These are phyloP conservation scores for Porogramme epimiltina DNA, from an alignment of 1,284 basidiomycete species.

Conservation along the genomic window DNA sequence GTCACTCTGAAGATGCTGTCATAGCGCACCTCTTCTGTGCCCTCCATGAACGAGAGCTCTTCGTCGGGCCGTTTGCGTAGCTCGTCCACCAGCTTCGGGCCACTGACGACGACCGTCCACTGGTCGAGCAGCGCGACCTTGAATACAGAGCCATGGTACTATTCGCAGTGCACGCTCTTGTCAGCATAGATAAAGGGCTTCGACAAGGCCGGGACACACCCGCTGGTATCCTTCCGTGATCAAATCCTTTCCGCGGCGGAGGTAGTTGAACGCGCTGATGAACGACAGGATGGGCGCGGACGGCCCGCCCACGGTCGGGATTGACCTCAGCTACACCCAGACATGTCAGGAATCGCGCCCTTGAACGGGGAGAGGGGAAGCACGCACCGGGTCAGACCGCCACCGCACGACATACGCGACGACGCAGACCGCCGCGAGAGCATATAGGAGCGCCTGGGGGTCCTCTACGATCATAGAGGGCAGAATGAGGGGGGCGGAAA, in stretches of 20 bases:
- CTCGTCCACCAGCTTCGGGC: conserved; percentile 40
- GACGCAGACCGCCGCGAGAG: background rate
- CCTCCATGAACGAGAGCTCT: conserved; percentile 38
- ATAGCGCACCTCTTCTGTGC: conserved; percentile 26
- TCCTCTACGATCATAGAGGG: background rate
- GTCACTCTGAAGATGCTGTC: background rate
- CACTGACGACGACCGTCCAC: conserved; percentile 44
- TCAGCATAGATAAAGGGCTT: no score
- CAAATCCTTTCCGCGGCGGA: conserved; percentile 12
- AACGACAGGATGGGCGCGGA: conserved; percentile 27
- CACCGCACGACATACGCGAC: background rate
- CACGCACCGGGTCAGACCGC: conserved; percentile 4
- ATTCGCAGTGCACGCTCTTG: background rate
- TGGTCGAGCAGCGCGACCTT: conserved; percentile 39
- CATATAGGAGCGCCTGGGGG: background rate
- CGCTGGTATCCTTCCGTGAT: conserved; percentile 27
- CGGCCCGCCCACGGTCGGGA: conserved; percentile 30
- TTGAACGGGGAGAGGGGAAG: background rate
- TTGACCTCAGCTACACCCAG: conserved; percentile 15
- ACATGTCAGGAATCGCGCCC: background rate
- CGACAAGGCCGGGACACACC: conserved; percentile 1
- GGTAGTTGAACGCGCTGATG: conserved; percentile 18
- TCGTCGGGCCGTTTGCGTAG: conserved; percentile 41
- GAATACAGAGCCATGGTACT: conserved; percentile 41
- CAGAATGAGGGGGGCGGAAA: no score